A percentile compares a stretch with the other conserved stretches of the same genome.
phyloP scores from a whole-genome alignment of 768 basidiomycete genomes.

The Mrakia hoshinonis region DNA sequence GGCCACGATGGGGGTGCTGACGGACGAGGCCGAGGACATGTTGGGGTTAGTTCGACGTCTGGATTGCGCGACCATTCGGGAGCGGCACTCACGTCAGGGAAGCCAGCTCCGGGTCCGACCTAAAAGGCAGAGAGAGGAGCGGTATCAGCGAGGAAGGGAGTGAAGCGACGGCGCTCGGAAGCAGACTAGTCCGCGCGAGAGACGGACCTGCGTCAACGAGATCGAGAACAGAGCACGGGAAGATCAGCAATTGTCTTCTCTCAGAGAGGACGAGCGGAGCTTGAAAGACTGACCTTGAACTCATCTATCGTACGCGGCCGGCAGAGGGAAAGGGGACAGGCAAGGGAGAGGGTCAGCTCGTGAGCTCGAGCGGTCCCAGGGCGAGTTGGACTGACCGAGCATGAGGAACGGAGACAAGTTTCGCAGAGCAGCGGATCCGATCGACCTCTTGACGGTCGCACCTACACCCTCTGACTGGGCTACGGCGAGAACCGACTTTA shows the following conservation, averaged over 20 bases:
- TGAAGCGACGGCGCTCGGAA: no score
- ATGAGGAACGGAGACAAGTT: conserved; percentile 88
- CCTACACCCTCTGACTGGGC: conserved; percentile 62
- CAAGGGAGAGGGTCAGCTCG: conserved; percentile 19
- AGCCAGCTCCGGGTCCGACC: conserved; percentile 29
- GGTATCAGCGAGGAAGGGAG: no score
- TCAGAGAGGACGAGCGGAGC: no score
- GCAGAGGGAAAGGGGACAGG: no score
- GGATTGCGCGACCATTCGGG: not conserved
- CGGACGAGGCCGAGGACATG: conserved; percentile 33
- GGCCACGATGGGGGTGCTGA: conserved; percentile 61
- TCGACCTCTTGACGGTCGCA: conserved; percentile 73
- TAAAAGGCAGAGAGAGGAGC: no score
- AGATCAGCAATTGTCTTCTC: no score
- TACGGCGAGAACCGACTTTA: conserved; percentile 66
- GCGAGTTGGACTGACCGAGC: conserved; percentile 40
- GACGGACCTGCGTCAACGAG: no score
- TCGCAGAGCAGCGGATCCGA: conserved; percentile 62
- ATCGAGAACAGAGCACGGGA: no score
- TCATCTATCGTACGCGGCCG: no score
- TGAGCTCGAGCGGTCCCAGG: not conserved
- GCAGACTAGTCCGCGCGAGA: no score
- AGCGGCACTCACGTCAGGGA: not conserved
- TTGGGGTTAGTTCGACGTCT: not conserved
- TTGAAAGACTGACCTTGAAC: conserved; percentile 59